Percentiles rank a stretch among this genome's conserved stretches.
phyloP scores from a whole-genome alignment of 192 early-diverging fungal species.

The Mortierella claussenii region DNA sequence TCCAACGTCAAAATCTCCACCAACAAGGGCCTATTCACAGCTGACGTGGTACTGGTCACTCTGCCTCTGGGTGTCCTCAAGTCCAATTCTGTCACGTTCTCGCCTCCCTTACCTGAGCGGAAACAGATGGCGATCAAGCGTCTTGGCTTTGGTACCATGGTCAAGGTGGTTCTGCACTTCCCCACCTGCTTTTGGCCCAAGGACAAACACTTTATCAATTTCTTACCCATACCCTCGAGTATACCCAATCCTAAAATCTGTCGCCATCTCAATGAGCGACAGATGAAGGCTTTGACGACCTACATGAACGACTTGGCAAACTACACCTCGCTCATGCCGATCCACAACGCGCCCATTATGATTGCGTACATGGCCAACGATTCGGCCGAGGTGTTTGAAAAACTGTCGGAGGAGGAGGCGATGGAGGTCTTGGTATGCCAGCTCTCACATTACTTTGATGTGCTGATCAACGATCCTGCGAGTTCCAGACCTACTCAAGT shows the following conservation, averaged over 20 bases:
- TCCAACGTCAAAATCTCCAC: constrained; percentile 40
- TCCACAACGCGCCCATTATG: constrained; percentile 35
- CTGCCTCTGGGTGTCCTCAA: constrained; percentile 61
- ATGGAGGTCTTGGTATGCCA: constrained; percentile 48
- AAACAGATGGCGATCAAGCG: constrained; percentile 49
- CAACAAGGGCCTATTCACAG: constrained; percentile 37
- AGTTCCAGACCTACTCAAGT: constrained; percentile 16
- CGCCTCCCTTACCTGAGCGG: constrained; percentile 50
- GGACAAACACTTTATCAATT: constrained; percentile 51
- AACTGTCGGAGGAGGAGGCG: constrained; percentile 35
- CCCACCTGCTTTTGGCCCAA: constrained; percentile 48
- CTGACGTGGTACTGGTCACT: constrained; percentile 56
- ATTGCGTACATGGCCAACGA: constrained; percentile 49
- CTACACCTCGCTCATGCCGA: constrained; percentile 52
- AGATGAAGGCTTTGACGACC: constrained; percentile 34
- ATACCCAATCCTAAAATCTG: constrained; percentile 37
- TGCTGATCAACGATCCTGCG: constrained; percentile 21
- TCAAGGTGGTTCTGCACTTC: constrained; percentile 51
- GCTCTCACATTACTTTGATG: constrained; percentile 35
- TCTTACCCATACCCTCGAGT: constrained; percentile 40
- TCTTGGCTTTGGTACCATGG: constrained; percentile 58
- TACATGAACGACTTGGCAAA: constrained; percentile 48
- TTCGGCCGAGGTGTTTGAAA: constrained; percentile 41
- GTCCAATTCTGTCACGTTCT: constrained; percentile 38
- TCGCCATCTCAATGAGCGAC: constrained; percentile 41